Evolutionary conservation across 768 basidiomycete species (phyloP).

Genomic region (Sporobolomyces pararoseus): DNA sequence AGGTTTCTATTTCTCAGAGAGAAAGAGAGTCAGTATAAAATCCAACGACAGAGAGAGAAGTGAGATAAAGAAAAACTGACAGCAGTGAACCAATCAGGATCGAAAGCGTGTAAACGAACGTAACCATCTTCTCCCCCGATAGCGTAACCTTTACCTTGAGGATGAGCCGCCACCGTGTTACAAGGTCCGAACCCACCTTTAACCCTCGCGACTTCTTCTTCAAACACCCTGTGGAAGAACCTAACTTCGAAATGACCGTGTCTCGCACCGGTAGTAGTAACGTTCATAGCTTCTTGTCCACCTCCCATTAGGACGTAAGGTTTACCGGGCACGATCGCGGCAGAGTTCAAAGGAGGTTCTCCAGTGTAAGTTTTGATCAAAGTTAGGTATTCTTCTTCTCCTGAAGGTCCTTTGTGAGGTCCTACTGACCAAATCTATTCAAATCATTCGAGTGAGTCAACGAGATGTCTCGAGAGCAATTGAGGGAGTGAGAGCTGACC

Average conservation of each 20-base stretch:
- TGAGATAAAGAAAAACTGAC: slow-evolving; percentile 6
- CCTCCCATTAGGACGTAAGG: slow-evolving; percentile 89
- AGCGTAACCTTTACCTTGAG: slow-evolving; percentile 78
- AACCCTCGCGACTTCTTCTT: slow-evolving; percentile 80
- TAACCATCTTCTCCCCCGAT: slow-evolving; percentile 87
- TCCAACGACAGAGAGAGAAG: not conserved
- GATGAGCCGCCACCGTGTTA: slow-evolving; percentile 95
- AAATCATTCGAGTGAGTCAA: not conserved
- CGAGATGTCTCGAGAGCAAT: not conserved
- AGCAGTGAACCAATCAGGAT: slow-evolving; percentile 87
- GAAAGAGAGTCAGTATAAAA: not conserved
- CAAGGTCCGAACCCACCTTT: slow-evolving; percentile 96
- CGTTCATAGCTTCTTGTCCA: slow-evolving; percentile 95
- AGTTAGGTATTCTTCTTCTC: slow-evolving; percentile 79
- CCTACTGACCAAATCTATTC: slow-evolving; percentile 55
- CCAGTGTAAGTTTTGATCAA: slow-evolving; percentile 90
- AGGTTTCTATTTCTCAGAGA: slow-evolving; percentile 55
- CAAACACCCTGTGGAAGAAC: slow-evolving; percentile 73
- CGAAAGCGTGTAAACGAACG: slow-evolving; percentile 84
- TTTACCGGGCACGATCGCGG: slow-evolving; percentile 72
- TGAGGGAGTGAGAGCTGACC: slow-evolving; percentile 54
- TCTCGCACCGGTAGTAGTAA: slow-evolving; percentile 86
- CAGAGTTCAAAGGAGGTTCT: slow-evolving; percentile 92
- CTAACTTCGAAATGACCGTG: slow-evolving; percentile 97
- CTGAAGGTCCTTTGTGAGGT: slow-evolving; percentile 47